A percentile compares a stretch with the other conserved stretches of the same genome.
These are phyloP conservation scores for Dactylonectria macrodidyma DNA, from an alignment of 2,329 filamentous ascomycete species.

Conservation along the genomic window DNA sequence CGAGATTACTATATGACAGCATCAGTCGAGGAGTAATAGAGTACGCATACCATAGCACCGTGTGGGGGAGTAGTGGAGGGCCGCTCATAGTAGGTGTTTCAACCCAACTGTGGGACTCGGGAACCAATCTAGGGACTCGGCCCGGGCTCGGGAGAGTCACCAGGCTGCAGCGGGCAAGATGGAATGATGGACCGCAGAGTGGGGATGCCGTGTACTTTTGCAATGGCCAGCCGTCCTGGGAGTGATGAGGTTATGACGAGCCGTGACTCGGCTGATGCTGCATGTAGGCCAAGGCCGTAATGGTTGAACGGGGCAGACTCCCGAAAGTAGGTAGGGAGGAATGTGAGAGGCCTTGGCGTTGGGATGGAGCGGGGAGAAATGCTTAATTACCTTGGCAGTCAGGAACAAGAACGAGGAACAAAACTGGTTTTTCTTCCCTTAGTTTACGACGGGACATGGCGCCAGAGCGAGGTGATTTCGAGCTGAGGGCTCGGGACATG, in stretches of 20 bases:
- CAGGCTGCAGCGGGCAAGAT: too few relatives aligned
- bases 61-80: too few relatives aligned
- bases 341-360: neutral
- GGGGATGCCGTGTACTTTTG: neutral
- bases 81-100: neutral
- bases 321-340: neutral
- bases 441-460: neutral
- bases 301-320: neutral
- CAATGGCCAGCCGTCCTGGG: conserved; percentile 1
- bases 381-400: neutral
- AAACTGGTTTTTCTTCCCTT: neutral
- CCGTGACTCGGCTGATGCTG: conserved; percentile 8
- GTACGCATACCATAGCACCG: too few relatives aligned
- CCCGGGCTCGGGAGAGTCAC: neutral
- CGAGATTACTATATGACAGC: conserved; percentile 6
- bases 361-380: neutral
- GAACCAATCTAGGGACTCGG: too few relatives aligned
- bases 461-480: neutral
- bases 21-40: neutral
- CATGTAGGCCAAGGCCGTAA: neutral
- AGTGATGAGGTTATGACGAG: conserved; percentile 15
- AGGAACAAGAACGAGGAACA: neutral
- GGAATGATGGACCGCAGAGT: neutral
- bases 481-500: neutral
- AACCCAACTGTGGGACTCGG: conserved; percentile 10